Percentiles rank a stretch among this genome's conserved stretches.
Conservation (phyloP, 805 yeast genomes). For the Candida methanosorbosa region DNA sequence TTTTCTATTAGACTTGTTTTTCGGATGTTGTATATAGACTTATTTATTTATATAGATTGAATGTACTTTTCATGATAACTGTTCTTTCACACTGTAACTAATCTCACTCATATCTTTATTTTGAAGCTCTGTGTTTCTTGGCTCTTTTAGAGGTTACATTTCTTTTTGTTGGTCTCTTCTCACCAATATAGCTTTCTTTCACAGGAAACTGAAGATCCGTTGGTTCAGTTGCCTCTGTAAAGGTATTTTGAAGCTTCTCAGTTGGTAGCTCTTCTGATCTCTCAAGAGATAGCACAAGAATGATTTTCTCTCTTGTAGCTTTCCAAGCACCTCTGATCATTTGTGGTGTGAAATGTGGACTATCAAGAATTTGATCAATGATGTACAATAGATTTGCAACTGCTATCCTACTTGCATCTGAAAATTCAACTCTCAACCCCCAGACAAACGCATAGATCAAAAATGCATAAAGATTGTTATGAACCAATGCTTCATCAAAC, state of each 20-base stretch:
- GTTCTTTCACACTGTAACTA: too few species aligned
- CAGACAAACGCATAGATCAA: slow-evolving; percentile 27
- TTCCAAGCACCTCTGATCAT: slow-evolving; percentile 9
- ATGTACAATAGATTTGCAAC: slow-evolving; percentile 14
- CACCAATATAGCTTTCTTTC: too few species aligned
- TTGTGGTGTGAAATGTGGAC: slow-evolving; percentile 7
- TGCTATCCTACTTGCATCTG: slow-evolving; percentile 24
- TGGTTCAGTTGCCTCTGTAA: too few species aligned
- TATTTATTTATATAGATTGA: not conserved
- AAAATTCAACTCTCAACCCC: slow-evolving; percentile 29
- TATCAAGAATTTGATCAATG: slow-evolving; percentile 13
- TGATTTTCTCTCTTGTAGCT: slow-evolving; percentile 8
- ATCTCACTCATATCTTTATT: not conserved
- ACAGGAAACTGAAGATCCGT: too few species aligned
- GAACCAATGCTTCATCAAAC: slow-evolving; percentile 17
- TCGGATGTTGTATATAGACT: too few species aligned
- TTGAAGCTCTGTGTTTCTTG: too few species aligned
- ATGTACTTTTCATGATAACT: not conserved
- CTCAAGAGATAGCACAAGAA: slow-evolving; percentile 12
- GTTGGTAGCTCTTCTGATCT: too few species aligned
- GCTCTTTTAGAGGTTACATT: too few species aligned
- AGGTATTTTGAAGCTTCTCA: too few species aligned
- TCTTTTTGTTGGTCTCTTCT: too few species aligned
- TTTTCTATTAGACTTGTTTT: too few species aligned
- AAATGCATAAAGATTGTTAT: slow-evolving; percentile 21